phyloP scores from a whole-genome alignment of 1,139 yeast species.

The Meyerozyma smithsonii region DNA sequence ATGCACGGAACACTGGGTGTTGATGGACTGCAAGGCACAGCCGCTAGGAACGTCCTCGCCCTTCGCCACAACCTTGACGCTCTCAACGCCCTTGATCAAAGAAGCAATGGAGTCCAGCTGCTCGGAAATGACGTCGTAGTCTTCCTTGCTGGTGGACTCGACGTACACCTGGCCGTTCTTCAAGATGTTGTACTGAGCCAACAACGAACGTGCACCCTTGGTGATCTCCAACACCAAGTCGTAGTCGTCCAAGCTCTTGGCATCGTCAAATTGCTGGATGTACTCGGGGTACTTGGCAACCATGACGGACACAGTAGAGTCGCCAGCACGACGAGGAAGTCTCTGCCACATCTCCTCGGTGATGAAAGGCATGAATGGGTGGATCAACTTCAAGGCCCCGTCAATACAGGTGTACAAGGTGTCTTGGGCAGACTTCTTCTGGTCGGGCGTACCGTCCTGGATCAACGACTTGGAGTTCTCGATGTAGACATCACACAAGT shows the following conservation, averaged over 20 bases:
- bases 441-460: constrained; percentile 82
- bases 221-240: constrained; percentile 82
- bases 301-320: constrained; percentile 64
- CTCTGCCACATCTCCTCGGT: constrained; percentile 99
- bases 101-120: constrained; percentile 86
- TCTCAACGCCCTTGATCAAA: constrained; percentile 84
- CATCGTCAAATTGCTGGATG: constrained; percentile 55
- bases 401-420: constrained; percentile 92
- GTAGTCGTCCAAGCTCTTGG: constrained; percentile 64
- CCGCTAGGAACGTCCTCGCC: constrained; percentile 71
- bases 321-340: constrained; percentile 81
- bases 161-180: constrained; percentile 85
- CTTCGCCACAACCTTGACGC: constrained; percentile 55
- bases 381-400: constrained; percentile 85
- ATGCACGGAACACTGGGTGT: constrained; percentile 79
- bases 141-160: constrained; percentile 53
- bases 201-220: constrained; percentile 86
- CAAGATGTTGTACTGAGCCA: constrained; percentile 83
- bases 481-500: constrained; percentile 94
- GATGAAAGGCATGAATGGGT: constrained; percentile 97
- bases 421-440: constrained; percentile 86
- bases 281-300: constrained; percentile 77
- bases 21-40: constrained; percentile 79
- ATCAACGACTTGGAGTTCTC: constrained; percentile 94
- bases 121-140: constrained; percentile 49